Evolutionary conservation across 495 filamentous ascomycete genomes (phyloP).

Genomic region (Cetradonia linearis): DNA sequence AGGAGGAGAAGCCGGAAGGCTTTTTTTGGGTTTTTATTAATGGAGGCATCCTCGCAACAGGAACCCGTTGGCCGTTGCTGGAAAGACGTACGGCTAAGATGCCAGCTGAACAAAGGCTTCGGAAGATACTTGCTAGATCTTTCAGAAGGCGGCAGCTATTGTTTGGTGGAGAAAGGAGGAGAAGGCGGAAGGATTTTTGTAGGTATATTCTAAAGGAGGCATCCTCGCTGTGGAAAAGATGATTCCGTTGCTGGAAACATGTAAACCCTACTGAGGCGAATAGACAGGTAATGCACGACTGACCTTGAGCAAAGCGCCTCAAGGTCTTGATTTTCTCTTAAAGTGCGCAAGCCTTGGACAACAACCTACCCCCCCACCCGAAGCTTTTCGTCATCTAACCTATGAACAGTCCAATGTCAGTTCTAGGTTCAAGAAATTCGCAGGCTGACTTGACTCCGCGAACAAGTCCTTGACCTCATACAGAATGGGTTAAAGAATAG

Average conservation of each 20-base stretch:
- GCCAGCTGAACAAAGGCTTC: too few species aligned
- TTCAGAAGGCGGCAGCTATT: background rate
- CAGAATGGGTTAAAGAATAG: constrained; percentile 10
- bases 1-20: constrained; percentile 10
- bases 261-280: constrained; percentile 6
- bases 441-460: constrained; percentile 7
- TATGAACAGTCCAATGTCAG: constrained; percentile 8
- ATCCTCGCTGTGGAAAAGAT: background rate
- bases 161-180: background rate
- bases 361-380: constrained; percentile 4
- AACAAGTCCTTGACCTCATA: constrained; percentile 9
- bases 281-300: constrained; percentile 8
- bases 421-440: constrained; percentile 8
- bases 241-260: constrained; percentile 8
- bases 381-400: constrained; percentile 11
- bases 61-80: constrained; percentile 2
- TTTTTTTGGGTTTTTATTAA: constrained; percentile 3
- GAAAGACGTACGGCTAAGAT: too few species aligned
- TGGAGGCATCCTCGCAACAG: constrained; percentile 1
- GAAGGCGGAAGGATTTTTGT: constrained; percentile 6
- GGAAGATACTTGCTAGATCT: background rate
- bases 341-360: constrained; percentile 8
- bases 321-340: constrained; percentile 7
- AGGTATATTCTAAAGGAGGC: constrained; percentile 8
- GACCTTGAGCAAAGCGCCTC: constrained; percentile 6